A percentile compares a stretch with the other conserved stretches of the same genome.
Conservation (phyloP, 495 filamentous ascomycete genomes). For the Tricharina praecox region DNA sequence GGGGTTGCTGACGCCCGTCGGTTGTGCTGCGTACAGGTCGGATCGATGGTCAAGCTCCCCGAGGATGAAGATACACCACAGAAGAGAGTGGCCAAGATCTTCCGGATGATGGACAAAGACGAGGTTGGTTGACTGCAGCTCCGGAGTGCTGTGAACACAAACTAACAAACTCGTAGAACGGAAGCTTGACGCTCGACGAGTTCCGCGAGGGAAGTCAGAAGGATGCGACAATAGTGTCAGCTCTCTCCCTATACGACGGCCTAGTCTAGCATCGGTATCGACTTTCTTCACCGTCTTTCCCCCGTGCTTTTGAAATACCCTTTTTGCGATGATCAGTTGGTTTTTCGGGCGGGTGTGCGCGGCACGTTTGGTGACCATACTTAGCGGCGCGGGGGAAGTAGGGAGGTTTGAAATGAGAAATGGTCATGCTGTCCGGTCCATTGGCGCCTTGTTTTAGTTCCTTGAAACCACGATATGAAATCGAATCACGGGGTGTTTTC, state of each 20-base stretch:
- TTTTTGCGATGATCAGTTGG: background rate
- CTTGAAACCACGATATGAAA: too few species aligned
- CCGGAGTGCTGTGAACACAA: background rate
- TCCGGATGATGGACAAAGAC: slow-evolving; percentile 99
- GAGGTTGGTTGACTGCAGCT: slow-evolving; percentile 75
- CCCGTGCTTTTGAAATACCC: too few species aligned
- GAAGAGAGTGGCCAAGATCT: slow-evolving; percentile 96
- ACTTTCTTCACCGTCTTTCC: too few species aligned
- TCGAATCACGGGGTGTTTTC: too few species aligned
- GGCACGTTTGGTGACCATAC: too few species aligned
- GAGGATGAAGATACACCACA: slow-evolving; percentile 98
- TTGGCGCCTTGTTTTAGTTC: too few species aligned
- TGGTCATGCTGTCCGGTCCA: too few species aligned
- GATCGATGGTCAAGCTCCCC: slow-evolving; percentile 96
- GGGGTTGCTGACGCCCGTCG: too few species aligned
- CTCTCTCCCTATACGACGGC: slow-evolving; percentile 88
- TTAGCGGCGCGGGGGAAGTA: too few species aligned
- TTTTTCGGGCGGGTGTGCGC: too few species aligned
- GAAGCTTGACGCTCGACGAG: slow-evolving; percentile 50
- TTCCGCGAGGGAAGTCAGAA: slow-evolving; percentile 98
- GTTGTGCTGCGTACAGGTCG: too few species aligned
- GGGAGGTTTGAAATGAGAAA: too few species aligned
- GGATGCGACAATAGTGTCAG: slow-evolving; percentile 97
- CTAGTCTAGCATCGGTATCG: slow-evolving; percentile 50
- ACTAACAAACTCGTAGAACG: slow-evolving; percentile 13